Base-by-base conservation (phyloP, 495 filamentous ascomycete species). In the Lophiotrema nucula region DNA sequence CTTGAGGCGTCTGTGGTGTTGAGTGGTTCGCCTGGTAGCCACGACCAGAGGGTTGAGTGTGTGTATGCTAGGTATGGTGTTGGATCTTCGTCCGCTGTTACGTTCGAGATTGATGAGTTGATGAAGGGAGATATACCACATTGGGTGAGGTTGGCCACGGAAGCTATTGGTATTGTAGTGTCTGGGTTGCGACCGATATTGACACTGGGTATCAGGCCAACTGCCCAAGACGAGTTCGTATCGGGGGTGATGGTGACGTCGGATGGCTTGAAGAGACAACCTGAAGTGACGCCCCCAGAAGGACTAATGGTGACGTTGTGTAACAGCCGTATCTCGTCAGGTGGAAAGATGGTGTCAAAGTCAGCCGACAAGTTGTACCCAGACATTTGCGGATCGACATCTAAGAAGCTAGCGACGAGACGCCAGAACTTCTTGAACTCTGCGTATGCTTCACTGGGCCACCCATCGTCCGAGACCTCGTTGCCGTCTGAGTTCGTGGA, bases 71-170 rank as follows among this genome's bases (percentile, higher is more conserved):
- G 69, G 67, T 87, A 88, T 13, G 73, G 67, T 0, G 47, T 50
- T 33, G 73, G 59, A 48, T 77, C 67, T 15, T 60, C 60, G 48
- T 79, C 73, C 12, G 83, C 83, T 1, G 82, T 82, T 22, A 61
- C 45, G 43, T 76, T 76, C 43, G 79, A 73, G 3, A 86, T 71
- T 0, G 82, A 80, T 6, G 56, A 54, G 67, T 85, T 86, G 6
- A 86, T 71, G 1, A 78, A 62, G 4, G 82, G 79, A 11, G 83
- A 81, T 4, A 85, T 74, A 1, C 83, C 84, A 63, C 84, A 88
- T 15, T 70, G 64, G 8, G 77, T 81, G 0, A 81, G 67, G 21
- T 76, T 79, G 18, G 70, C 51, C 10, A 42, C 56, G 51, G 73
- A 72, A 1, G 70, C 71, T 16, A 69, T 58, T 35, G 70, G 72